A percentile compares a stretch with the other conserved stretches of the same genome.
phyloP scores from a whole-genome alignment of 257 asterid species.

The Echites panduratus region DNA sequence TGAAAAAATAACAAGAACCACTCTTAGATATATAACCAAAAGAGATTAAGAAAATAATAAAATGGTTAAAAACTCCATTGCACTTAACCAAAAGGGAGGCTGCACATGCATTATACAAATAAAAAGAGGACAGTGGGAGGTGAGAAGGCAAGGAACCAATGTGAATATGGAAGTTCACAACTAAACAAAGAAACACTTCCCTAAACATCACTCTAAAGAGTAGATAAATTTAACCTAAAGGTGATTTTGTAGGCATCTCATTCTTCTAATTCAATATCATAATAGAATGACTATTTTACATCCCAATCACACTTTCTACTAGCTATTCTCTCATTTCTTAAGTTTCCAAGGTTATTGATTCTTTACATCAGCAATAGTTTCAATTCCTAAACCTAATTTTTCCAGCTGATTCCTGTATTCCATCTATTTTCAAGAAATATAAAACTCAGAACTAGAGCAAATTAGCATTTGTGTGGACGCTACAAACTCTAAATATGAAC shows the following conservation, averaged over 20 bases:
- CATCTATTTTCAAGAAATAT: neutral
- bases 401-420: neutral
- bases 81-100: too few relatives aligned
- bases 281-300: neutral
- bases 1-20: slow-evolving; percentile 34
- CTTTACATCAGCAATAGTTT: neutral
- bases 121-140: too few relatives aligned
- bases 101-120: too few relatives aligned
- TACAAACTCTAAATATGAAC: neutral
- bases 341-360: neutral
- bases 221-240: neutral
- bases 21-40: slow-evolving; percentile 9
- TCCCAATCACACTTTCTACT: neutral
- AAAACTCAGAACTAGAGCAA: neutral
- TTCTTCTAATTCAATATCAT: neutral
- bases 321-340: neutral
- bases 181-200: neutral
- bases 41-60: neutral
- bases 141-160: neutral
- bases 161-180: neutral
- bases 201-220: neutral
- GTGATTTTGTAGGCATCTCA: neutral
- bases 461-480: neutral
- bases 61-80: too few relatives aligned
- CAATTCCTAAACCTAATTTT: neutral